Percentiles rank a stretch among this genome's conserved stretches.
These are phyloP conservation scores for Suillus spraguei DNA, from an alignment of 768 basidiomycete species.

Conservation along the genomic window DNA sequence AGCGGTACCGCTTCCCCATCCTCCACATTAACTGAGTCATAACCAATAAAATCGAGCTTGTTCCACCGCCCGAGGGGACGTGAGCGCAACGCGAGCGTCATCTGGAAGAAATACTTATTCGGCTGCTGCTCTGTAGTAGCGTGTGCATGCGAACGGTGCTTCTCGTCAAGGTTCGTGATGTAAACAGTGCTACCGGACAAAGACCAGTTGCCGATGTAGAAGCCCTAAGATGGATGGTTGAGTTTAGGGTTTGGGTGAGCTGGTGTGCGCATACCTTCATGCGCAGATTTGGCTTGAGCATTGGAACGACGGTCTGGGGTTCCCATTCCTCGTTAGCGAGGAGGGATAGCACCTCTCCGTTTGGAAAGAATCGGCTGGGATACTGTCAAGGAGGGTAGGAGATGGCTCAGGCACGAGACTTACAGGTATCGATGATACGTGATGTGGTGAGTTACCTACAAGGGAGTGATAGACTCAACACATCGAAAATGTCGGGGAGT, in stretches of 20 bases:
- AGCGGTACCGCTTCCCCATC: constrained; percentile 74
- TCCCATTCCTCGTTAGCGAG: constrained; percentile 77
- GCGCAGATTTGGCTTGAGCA: constrained; percentile 73
- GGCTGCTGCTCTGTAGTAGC: constrained; percentile 19
- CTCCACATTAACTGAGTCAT: constrained; percentile 75
- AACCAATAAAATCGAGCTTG: constrained; percentile 71
- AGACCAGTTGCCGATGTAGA: constrained; percentile 72
- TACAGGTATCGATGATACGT: constrained; percentile 93
- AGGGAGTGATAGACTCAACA: constrained; percentile 12
- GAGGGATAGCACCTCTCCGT: constrained; percentile 84
- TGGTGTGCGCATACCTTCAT: constrained; percentile 59
- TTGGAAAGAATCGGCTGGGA: constrained; percentile 80
- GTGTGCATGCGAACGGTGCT: constrained; percentile 16
- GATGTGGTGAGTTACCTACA: constrained; percentile 78
- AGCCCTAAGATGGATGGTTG: constrained; percentile 50
- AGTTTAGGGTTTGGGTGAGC: background rate
- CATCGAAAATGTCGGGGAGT: background rate
- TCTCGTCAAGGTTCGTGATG: constrained; percentile 66
- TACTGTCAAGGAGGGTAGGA: constrained; percentile 10
- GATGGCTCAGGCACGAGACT: constrained; percentile 27
- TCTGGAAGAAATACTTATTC: constrained; percentile 67
- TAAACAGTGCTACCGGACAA: constrained; percentile 63
- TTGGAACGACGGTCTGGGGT: constrained; percentile 73
- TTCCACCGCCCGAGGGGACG: constrained; percentile 82
- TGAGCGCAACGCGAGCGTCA: constrained; percentile 71